Evolutionary conservation across 495 filamentous ascomycete species (phyloP).

Genomic region (Xylaria curta): DNA sequence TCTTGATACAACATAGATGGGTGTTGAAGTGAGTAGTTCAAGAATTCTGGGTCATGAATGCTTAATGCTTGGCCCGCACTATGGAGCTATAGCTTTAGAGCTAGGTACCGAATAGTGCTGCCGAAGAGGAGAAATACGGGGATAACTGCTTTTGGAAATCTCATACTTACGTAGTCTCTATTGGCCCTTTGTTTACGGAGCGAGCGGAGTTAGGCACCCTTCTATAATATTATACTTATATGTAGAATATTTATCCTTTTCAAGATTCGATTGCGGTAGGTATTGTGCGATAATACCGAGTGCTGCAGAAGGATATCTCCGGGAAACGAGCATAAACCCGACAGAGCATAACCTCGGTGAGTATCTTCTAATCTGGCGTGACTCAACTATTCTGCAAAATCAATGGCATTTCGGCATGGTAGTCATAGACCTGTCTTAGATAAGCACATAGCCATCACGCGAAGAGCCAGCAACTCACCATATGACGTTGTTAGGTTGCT

Average conservation of each 20-base stretch:
- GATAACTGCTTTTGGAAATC: not conserved
- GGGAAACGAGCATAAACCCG: not conserved
- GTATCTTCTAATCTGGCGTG: not conserved
- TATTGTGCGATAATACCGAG: not conserved
- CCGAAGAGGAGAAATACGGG: not conserved
- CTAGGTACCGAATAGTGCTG: not conserved
- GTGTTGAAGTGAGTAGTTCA: not conserved
- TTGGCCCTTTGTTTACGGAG: not conserved
- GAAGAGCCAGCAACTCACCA: not conserved
- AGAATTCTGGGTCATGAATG: not conserved
- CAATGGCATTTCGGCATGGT: not conserved
- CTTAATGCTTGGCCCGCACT: not conserved
- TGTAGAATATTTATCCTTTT: not conserved
- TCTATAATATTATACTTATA: not conserved
- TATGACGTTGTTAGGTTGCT: not conserved
- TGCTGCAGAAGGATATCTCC: not conserved
- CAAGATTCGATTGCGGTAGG: not conserved
- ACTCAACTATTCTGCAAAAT: not conserved
- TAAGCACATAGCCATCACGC: not conserved
- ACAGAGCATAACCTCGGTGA: not conserved
- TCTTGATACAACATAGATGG: not conserved
- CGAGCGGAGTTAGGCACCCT: too few relatives aligned
- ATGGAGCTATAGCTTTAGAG: not conserved
- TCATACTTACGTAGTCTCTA: not conserved
- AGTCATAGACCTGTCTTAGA: not conserved